These are phyloP conservation scores for Carex cristatella DNA, from an alignment of 176 grass and related monocot species.

Conservation along the genomic window DNA sequence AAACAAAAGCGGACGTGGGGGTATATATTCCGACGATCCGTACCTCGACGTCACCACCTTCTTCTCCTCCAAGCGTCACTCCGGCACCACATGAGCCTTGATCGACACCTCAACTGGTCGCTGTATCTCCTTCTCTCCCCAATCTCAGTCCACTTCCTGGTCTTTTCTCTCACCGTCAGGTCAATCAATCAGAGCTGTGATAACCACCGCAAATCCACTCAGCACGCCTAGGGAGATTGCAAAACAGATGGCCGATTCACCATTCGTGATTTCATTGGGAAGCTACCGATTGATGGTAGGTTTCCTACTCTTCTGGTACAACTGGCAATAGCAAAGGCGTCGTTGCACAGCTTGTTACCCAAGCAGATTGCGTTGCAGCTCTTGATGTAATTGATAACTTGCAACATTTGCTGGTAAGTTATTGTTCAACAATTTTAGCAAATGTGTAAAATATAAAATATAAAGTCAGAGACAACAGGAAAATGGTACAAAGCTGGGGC, in stretches of 20 bases:
- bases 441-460: too few relatives aligned
- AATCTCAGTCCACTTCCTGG: conserved; percentile 78
- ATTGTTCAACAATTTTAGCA: too few relatives aligned
- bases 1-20: too few relatives aligned
- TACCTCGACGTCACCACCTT: conserved; percentile 69
- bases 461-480: too few relatives aligned
- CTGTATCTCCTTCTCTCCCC: conserved; percentile 73
- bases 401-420: too few relatives aligned
- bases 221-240: conserved; percentile 72
- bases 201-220: conserved; percentile 87
- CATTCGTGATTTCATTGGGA: conserved; percentile 60
- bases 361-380: too few relatives aligned
- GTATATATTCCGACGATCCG: conserved; percentile 17
- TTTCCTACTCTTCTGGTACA: conserved; percentile 87
- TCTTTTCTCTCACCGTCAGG: conserved; percentile 75
- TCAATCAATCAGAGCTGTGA: conserved; percentile 51
- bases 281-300: conserved; percentile 28
- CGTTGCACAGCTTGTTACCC: conserved; percentile 25
- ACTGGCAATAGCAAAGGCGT: conserved; percentile 92
- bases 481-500: too few relatives aligned
- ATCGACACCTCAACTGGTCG: conserved; percentile 59
- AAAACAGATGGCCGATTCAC: conserved; percentile 75
- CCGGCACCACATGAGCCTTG: conserved; percentile 55
- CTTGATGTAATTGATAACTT: too few relatives aligned
- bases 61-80: conserved; percentile 67